Percentiles rank a stretch among this genome's conserved stretches.
These are phyloP conservation scores for Salix purpurea DNA, from an alignment of 345 rosid genomes.

Conservation along the genomic window DNA sequence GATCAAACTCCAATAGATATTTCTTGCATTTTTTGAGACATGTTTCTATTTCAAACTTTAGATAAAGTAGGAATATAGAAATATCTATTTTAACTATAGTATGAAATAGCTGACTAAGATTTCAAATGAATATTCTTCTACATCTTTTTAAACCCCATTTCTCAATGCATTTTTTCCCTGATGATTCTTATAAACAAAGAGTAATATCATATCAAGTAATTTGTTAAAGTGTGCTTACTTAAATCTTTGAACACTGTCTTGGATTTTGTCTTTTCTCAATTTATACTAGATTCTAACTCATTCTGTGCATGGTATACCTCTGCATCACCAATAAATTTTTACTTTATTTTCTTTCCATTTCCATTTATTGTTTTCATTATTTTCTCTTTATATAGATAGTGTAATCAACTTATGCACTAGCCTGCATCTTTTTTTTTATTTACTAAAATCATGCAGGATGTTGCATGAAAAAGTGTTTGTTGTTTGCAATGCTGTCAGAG, in stretches of 20 bases:
- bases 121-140: too few species aligned
- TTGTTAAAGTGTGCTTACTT: neutral
- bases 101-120: too few species aligned
- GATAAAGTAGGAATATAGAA: too few species aligned
- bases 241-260: neutral
- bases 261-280: neutral
- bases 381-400: neutral
- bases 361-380: neutral
- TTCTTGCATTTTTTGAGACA: neutral
- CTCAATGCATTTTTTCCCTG: neutral
- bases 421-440: neutral
- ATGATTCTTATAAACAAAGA: neutral
- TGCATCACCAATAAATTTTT: neutral
- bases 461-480: neutral
- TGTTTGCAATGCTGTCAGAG: neutral
- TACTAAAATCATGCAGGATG: neutral
- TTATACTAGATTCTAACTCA: neutral
- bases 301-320: neutral
- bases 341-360: neutral
- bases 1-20: neutral
- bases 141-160: too few species aligned
- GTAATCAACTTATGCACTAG: neutral
- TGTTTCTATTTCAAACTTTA: neutral
- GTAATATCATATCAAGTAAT: neutral
- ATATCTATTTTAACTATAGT: too few species aligned